Evolutionary conservation across 148 eudicot genomes (phyloP), one percentile per base, ranked within the genome.

Genomic region (Camellia japonica): DNA sequence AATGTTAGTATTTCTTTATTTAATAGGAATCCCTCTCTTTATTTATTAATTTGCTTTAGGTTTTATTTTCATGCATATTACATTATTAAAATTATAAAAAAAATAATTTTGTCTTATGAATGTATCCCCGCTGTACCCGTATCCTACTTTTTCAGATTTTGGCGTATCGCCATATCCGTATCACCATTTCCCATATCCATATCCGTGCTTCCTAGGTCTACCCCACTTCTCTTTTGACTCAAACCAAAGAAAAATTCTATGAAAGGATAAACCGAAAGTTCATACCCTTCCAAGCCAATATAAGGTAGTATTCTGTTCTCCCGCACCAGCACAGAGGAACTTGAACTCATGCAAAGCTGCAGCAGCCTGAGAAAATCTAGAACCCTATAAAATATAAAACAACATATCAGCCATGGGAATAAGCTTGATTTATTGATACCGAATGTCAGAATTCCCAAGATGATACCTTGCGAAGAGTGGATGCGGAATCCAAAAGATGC

Each of bases 221-320:
- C 61, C 30, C 15, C 30, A 65, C 18, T 14, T 54, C 20, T n/a
- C 60, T 18, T 16, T 30, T 51, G 47, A 66, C 64, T 67, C 3
- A 78, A 54, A 30, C 62, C 12, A 11, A 20, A 78, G 51, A 41
- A 18, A 16, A n/a, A 78, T 19, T 3, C 19, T 55, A 74, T 51
- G 30, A 68, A 47, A 41, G 42, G 65, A 38, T 42, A 71, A 79
- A 71, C 38, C 41, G 41, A 59, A 74, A 74, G 58, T 9, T 16
- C 56, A 84, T 93, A 96, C 99, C 93, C 95, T 90, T 84, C 98
- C 99, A 79, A 85, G 88, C 98, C 95, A 96, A 82, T 96, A 94
- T 70, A 91, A 79, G 77, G 81, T 84, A 73, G 89, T 80, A 78
- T 89, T 72, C 78, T 86, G 87, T 76, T 87, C 85, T 79, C 88